Evolutionary conservation across 139 green algal species (phyloP), one percentile per base, ranked within the genome.

Genomic region (Volvox reticuliferus): DNA sequence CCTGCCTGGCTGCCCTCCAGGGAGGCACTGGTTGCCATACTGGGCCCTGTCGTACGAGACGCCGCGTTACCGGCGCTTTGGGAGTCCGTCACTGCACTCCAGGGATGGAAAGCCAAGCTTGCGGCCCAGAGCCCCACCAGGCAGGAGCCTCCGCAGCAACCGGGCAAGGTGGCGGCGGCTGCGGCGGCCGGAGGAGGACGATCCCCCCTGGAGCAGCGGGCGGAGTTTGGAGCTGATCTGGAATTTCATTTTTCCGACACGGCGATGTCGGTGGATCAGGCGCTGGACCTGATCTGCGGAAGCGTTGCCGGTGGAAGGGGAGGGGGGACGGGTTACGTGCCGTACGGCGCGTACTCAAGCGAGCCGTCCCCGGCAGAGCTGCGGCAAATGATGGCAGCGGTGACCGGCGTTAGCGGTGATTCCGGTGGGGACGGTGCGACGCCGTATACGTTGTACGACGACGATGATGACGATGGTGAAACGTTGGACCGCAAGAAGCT

Each of bases 141-240:
- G 0, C 36, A 75, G 55, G 14, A 76, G 80, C 19, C n/a, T 12
- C 6, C 22, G 79, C 37, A 44, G 79, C 79, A 16, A 50, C n/a
- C 35, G 3, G 32, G 28, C 78, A 79, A 50, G 50, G 37, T 33
- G 84, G 75, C 82, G 80, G 36, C 79, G 87, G 78, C 62, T 2
- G 36, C 69, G 33, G n/a, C 20, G 62, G 28, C 26, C 79, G 75
- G 71, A 26, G 67, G 62, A 37, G 65, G 16, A 81, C 30, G 71
- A 55, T 9, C 5, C 9, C 44, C 71, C 50, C 87, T 16, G 55
- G 33, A 21, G 50, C 50, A 55, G 73, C 73, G 73, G 36, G n/a
- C 30, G 73, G 93, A 95, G 92, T 96, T 92, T 90, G 94, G 94
- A 1, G 35, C 89, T 12, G 88, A 92, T 17, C 81, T 96, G 36